A percentile compares a stretch with the other conserved stretches of the same genome.
Conservation (phyloP, 306 rosid genomes). For the Bauhinia variegata region DNA sequence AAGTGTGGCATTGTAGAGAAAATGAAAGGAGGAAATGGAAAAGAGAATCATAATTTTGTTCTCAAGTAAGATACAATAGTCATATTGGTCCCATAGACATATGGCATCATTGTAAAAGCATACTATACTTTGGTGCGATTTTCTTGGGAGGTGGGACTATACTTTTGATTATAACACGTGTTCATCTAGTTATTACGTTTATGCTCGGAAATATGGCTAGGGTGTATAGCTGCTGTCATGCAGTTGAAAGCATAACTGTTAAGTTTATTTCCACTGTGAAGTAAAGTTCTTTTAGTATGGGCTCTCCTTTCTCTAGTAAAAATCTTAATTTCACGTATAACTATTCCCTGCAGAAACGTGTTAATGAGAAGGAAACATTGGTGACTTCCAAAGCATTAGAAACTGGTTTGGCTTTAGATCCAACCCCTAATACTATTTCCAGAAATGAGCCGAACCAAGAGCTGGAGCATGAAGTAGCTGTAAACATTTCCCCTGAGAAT, state of each 20-base stretch:
- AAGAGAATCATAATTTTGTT: slow-evolving; percentile 4
- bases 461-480: slow-evolving; percentile 57
- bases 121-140: slow-evolving; percentile 23
- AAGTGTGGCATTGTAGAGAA: slow-evolving; percentile 4
- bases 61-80: neutral
- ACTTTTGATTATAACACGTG: neutral
- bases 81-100: neutral
- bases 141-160: neutral
- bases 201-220: neutral
- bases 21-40: slow-evolving; percentile 24
- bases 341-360: slow-evolving; percentile 57
- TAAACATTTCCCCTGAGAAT: slow-evolving; percentile 48
- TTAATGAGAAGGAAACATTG: slow-evolving; percentile 56
- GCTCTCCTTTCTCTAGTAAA: slow-evolving; percentile 3
- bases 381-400: slow-evolving; percentile 61
- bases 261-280: neutral
- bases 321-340: slow-evolving; percentile 32
- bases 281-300: slow-evolving; percentile 18
- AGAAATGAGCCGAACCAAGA: slow-evolving; percentile 51
- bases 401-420: slow-evolving; percentile 55
- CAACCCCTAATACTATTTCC: slow-evolving; percentile 39
- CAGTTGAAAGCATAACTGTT: slow-evolving; percentile 15
- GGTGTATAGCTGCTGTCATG: neutral
- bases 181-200: slow-evolving; percentile 21
- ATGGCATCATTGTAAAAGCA: slow-evolving; percentile 9